phyloP scores from a whole-genome alignment of 78 protist species.

The Creolimax fragrantissima region DNA sequence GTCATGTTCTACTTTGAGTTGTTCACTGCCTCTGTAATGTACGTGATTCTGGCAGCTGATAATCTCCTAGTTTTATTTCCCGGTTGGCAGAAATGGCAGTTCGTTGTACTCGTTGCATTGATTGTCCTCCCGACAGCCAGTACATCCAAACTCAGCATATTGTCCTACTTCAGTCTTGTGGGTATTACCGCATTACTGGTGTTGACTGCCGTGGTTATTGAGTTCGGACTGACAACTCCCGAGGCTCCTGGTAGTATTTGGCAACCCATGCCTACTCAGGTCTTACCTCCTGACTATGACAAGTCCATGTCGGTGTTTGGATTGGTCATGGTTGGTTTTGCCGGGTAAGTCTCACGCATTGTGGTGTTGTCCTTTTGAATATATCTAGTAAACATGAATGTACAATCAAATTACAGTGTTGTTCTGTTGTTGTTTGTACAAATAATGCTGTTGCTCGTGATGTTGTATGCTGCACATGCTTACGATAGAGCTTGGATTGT shows the following conservation, averaged over 20 bases:
- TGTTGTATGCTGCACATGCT: no score
- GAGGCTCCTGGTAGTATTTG: not conserved
- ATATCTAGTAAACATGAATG: no score
- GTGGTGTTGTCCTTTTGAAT: no score
- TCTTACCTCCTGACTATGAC: not conserved
- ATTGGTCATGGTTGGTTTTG: slow-evolving; percentile 6
- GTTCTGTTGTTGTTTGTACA: no score
- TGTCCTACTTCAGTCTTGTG: not conserved
- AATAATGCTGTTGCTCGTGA: no score
- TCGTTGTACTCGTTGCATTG: not conserved
- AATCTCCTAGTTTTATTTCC: not conserved
- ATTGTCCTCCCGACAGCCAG: slow-evolving; percentile 12
- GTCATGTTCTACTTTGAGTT: not conserved
- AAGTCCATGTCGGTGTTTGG: not conserved
- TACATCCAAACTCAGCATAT: not conserved
- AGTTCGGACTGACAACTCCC: not conserved
- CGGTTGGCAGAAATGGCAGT: not conserved
- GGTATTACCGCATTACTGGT: not conserved
- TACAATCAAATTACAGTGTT: no score
- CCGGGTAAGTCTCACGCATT: not conserved
- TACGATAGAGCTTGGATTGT: no score
- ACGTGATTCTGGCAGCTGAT: not conserved
- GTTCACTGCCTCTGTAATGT: slow-evolving; percentile 15
- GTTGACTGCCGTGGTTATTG: not conserved
- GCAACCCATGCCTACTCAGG: not conserved